Evolutionary conservation across 768 basidiomycete species (phyloP).

Genomic region (Leucosporidium scottii): DNA sequence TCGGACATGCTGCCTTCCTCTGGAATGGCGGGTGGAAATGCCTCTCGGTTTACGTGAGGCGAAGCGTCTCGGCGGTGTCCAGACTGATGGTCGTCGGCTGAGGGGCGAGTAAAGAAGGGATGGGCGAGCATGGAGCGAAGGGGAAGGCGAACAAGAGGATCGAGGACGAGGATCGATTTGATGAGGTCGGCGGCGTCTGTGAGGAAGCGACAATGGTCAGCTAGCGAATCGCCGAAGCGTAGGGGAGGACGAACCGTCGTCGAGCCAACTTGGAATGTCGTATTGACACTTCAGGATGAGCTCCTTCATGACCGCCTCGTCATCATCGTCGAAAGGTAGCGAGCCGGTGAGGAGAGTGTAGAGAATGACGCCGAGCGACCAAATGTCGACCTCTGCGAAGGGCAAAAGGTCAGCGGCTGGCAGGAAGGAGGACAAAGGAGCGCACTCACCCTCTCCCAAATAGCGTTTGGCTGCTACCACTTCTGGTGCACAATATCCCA

Average conservation of each 20-base stretch:
- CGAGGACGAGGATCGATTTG: conserved; percentile 54
- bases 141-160: conserved; percentile 13
- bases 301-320: conserved; percentile 66
- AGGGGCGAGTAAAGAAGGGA: conserved; percentile 31
- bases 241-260: conserved; percentile 55
- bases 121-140: conserved; percentile 22
- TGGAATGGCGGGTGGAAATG: conserved; percentile 23
- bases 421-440: neutral
- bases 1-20: neutral
- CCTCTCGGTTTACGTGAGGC: conserved; percentile 16
- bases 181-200: conserved; percentile 82
- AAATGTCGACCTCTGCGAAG: conserved; percentile 85
- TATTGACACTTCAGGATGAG: conserved; percentile 80
- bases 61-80: conserved; percentile 24
- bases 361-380: conserved; percentile 93
- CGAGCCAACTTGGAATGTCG: conserved; percentile 88
- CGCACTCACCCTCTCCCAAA: conserved; percentile 69
- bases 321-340: conserved; percentile 88
- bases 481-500: conserved; percentile 94
- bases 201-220: conserved; percentile 21
- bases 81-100: neutral
- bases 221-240: neutral
- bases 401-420: conserved; percentile 39
- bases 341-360: conserved; percentile 82
- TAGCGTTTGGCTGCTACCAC: conserved; percentile 80